Conservation (phyloP, 257 asterid genomes). For the Haberlea rhodopensis region DNA sequence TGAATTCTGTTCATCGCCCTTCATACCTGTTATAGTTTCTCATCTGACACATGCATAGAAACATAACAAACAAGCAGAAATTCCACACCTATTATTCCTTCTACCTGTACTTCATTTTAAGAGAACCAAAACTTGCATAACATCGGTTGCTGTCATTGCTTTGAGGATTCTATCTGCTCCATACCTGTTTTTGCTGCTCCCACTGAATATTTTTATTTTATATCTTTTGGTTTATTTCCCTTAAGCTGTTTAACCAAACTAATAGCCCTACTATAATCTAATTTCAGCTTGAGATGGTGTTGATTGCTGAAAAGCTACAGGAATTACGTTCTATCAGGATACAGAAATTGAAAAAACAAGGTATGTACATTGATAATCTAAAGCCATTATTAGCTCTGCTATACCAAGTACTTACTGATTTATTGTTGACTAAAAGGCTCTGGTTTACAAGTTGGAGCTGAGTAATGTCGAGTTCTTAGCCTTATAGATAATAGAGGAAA, state of each 20-base stretch:
- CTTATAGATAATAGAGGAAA: slow-evolving; percentile 6
- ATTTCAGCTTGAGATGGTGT: no score
- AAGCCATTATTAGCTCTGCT: slow-evolving; percentile 6
- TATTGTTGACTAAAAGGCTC: slow-evolving; percentile 14
- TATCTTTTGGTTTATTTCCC: no score
- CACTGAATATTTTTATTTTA: slow-evolving; percentile 11
- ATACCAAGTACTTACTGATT: not conserved
- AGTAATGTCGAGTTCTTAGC: slow-evolving; percentile 4
- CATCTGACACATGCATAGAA: no score
- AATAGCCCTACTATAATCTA: slow-evolving; percentile 17
- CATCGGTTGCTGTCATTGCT: slow-evolving; percentile 15
- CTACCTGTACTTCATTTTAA: slow-evolving; percentile 7
- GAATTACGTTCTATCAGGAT: slow-evolving; percentile 78
- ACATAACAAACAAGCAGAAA: slow-evolving; percentile 5
- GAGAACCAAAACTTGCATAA: not conserved
- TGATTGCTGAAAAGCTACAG: no score
- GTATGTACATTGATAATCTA: slow-evolving; percentile 29
- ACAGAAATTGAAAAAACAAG: slow-evolving; percentile 91
- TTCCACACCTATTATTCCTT: not conserved
- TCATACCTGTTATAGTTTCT: slow-evolving; percentile 10
- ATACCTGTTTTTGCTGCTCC: slow-evolving; percentile 8
- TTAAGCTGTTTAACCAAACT: slow-evolving; percentile 16
- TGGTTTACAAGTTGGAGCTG: no score
- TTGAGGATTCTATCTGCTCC: slow-evolving; percentile 13
- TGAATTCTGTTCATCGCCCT: not conserved